phyloP scores from a whole-genome alignment of 163 green algal genomes.

The Scenedesmus sp. region DNA sequence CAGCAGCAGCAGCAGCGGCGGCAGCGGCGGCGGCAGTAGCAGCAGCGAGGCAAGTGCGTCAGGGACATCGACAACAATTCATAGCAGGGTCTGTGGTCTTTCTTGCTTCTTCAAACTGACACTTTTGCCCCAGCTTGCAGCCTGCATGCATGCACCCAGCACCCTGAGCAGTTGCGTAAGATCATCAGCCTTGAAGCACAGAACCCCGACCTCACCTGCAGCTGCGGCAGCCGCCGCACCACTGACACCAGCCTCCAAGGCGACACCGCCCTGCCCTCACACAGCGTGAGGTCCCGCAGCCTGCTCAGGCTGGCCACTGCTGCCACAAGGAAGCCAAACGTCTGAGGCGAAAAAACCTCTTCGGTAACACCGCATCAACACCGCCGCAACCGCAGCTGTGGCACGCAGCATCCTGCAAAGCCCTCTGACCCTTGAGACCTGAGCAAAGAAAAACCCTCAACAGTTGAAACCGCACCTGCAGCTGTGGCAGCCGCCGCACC shows the following conservation, averaged over 20 bases:
- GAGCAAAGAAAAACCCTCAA: too few species aligned
- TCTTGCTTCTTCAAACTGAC: too few species aligned
- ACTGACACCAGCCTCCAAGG: slow-evolving; percentile 28
- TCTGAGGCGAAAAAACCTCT: too few species aligned
- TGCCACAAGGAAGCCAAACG: neutral
- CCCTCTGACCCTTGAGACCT: too few species aligned
- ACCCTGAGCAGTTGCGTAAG: too few species aligned
- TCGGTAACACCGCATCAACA: too few species aligned
- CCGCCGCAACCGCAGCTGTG: neutral
- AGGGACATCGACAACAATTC: too few species aligned
- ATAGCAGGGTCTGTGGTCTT: too few species aligned
- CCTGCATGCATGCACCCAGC: too few species aligned
- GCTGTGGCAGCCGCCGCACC: slow-evolving; percentile 16
- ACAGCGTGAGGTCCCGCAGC: slow-evolving; percentile 37
- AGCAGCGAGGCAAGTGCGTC: neutral
- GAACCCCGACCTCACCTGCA: slow-evolving; percentile 3
- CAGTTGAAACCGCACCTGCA: slow-evolving; percentile 23
- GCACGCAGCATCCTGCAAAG: too few species aligned
- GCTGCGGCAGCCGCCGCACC: slow-evolving; percentile 11
- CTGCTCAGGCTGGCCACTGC: slow-evolving; percentile 31
- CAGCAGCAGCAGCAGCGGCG: slow-evolving; percentile 2
- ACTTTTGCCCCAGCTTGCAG: too few species aligned
- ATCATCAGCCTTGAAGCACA: too few species aligned
- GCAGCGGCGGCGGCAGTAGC: neutral
- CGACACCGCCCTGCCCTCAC: neutral